A percentile compares a stretch with the other conserved stretches of the same genome.
phyloP scores from a whole-genome alignment of 2,329 filamentous ascomycete genomes.

The Sclerotinia minor region DNA sequence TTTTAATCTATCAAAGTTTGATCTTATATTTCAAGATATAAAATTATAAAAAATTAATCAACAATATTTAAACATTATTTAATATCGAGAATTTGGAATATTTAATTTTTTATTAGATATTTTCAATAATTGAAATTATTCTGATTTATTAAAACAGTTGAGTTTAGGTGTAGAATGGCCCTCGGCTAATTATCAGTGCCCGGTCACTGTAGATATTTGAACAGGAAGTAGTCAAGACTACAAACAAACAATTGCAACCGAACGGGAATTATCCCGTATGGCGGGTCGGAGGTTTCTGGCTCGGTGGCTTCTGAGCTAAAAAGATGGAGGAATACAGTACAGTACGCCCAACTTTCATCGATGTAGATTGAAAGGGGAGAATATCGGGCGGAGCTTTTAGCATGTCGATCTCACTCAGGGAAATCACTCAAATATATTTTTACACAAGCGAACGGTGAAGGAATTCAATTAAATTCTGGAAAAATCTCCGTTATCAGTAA shows the following conservation, averaged over 20 bases:
- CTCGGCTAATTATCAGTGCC: too few relatives aligned
- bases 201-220: too few relatives aligned
- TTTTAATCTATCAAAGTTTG: too few relatives aligned
- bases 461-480: not conserved
- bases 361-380: not conserved
- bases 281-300: not conserved
- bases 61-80: too few relatives aligned
- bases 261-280: too few relatives aligned
- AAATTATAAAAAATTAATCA: too few relatives aligned
- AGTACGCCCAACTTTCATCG: not conserved
- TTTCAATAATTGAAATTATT: too few relatives aligned
- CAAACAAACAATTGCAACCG: not conserved
- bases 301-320: not conserved
- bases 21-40: too few relatives aligned
- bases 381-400: slow-evolving; percentile 1
- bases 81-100: too few relatives aligned
- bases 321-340: not conserved
- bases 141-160: too few relatives aligned
- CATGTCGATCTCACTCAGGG: not conserved
- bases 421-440: slow-evolving; percentile 2
- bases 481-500: not conserved
- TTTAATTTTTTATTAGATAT: too few relatives aligned
- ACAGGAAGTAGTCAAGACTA: not conserved
- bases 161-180: too few relatives aligned
- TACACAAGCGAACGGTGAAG: not conserved